Conservation (phyloP, 495 filamentous ascomycete genomes). For the Hypoxylon lienhwacheense region DNA sequence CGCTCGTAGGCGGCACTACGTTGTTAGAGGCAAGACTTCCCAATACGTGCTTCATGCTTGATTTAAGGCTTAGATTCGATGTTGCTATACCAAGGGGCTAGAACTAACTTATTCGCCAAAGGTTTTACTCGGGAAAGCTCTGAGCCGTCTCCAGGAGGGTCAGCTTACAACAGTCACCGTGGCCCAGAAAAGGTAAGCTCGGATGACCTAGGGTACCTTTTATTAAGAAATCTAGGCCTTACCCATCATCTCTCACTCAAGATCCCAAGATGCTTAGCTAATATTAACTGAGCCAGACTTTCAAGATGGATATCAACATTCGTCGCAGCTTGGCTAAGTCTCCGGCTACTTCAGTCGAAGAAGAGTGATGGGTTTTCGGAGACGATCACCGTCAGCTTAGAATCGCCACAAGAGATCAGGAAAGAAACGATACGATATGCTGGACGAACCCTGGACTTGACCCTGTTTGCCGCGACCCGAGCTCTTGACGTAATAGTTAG, state of each 20-base stretch:
- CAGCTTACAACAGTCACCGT: constrained; percentile 29
- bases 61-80: background rate
- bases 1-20: constrained; percentile 74
- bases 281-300: constrained; percentile 39
- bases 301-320: constrained; percentile 54
- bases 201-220: constrained; percentile 11
- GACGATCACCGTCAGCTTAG: constrained; percentile 25
- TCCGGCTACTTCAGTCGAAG: constrained; percentile 52
- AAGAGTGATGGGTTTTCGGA: constrained; percentile 48
- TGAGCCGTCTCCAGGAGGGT: constrained; percentile 11
- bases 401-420: constrained; percentile 25
- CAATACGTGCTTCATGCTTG: constrained; percentile 1
- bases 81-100: background rate
- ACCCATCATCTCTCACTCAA: constrained; percentile 7
- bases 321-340: constrained; percentile 53
- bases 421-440: constrained; percentile 52
- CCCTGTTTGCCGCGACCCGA: constrained; percentile 74
- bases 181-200: constrained; percentile 34
- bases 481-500: constrained; percentile 73
- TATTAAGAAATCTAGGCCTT: constrained; percentile 28
- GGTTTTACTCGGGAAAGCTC: constrained; percentile 22
- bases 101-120: constrained; percentile 24
- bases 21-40: constrained; percentile 60
- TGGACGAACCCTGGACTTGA: constrained; percentile 84
- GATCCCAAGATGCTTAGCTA: constrained; percentile 13